Conservation (phyloP, 2,329 filamentous ascomycete genomes). For the Epichloe uncinata region DNA sequence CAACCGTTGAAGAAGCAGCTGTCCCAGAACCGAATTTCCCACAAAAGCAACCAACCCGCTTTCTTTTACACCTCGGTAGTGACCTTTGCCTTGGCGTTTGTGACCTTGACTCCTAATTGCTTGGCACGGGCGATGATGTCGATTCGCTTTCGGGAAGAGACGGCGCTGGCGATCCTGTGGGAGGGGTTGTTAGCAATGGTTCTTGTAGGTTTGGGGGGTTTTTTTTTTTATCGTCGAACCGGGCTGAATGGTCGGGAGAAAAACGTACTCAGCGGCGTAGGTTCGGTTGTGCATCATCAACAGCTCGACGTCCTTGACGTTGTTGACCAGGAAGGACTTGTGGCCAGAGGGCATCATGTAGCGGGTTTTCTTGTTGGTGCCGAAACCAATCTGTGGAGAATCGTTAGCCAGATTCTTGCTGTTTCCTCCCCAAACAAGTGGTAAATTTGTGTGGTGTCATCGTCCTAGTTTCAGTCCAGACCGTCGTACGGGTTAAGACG, state of each 20-base stretch:
- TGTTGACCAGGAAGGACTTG: constrained; percentile 99
- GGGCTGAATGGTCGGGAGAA: too few species aligned
- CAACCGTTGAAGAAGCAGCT: constrained; percentile 5
- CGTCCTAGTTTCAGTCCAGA: not conserved
- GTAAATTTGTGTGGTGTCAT: not conserved
- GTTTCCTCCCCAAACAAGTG: not conserved
- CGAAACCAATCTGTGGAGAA: constrained; percentile 73
- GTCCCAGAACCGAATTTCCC: constrained; percentile 2
- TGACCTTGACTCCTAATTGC: constrained; percentile 98
- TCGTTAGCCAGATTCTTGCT: constrained; percentile 2
- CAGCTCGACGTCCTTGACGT: constrained; percentile 88
- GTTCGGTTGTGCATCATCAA: constrained; percentile 99
- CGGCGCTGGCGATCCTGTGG: constrained; percentile 87
- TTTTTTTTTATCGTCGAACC: too few species aligned
- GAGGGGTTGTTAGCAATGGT: not conserved
- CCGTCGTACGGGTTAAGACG: not conserved
- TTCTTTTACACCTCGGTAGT: constrained; percentile 71
- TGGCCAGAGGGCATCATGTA: constrained; percentile 98
- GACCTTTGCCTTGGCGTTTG: constrained; percentile 97
- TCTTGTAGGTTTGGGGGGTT: too few species aligned
- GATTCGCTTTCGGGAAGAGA: constrained; percentile 97
- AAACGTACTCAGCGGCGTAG: constrained; percentile 90
- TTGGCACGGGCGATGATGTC: constrained; percentile 96
- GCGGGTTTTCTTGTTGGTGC: constrained; percentile 98
- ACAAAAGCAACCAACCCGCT: not conserved